Base-by-base conservation (phyloP, 331 rosid genomes). In the Prunus yedoensis region DNA sequence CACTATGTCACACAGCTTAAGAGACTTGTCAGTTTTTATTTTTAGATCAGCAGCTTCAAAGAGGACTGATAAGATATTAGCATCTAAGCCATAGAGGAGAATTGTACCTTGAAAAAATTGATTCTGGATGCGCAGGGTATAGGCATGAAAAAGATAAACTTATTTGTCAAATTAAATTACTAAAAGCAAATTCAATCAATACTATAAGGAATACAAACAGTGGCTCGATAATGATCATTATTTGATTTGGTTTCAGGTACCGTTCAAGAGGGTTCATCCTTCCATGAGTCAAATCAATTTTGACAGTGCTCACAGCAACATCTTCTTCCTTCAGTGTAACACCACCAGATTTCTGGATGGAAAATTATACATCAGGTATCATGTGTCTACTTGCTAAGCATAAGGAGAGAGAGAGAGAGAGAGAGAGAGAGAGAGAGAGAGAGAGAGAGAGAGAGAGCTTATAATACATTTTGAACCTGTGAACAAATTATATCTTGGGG, bases 401-500 rank as follows among this genome's bases (percentile, higher is more conserved):
- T 68, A 69, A 38, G 4, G 2, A 47, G 4, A 35, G 38, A 32
- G 38, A 5, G 50, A 25, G 35, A 77, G 66, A 32, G 38, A 41
- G 27, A 27, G 28, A 21, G 2, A 47, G 4, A 35, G 41, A 35
- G 41, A 5, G 38, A 32, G 38, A 5, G 50, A 35, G 35, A 77
- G 66, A 32, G 41, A 30, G 38, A 32, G 41, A 9, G 50, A 35
- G 35, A 77, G 66, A 32, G 41, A 51, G 27, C 23, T 25, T 61
- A 50, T 4, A 18, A 17, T 32, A 41, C 61, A 73, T 80, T 68
- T 38, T 45, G 66, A 70, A 91, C 96, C 93, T 91, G 89, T 70
- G 93, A 91, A 80, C 96, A 91, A 43, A 89, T 79, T 70, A 89
- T 87, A 74, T 91, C 93, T 71, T 84, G 79, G 71, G 90, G 74